These are phyloP conservation scores for Lanmaoa pseudosensibilis DNA, from an alignment of 768 basidiomycete species.

Conservation along the genomic window DNA sequence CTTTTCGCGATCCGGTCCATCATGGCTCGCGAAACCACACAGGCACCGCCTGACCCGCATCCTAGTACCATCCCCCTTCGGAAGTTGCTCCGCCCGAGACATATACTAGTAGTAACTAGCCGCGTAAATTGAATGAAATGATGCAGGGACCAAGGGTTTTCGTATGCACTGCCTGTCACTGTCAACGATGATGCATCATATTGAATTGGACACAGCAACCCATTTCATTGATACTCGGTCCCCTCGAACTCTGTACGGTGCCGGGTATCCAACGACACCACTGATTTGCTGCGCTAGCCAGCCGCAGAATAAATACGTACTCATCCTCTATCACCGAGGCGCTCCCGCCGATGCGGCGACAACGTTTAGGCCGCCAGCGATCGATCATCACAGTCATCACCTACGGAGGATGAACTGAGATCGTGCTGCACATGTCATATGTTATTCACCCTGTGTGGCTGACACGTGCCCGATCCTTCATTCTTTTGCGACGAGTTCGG, in stretches of 20 bases:
- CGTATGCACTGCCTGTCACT: conserved; percentile 4
- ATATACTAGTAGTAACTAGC: background rate
- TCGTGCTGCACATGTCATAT: background rate
- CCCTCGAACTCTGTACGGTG: background rate
- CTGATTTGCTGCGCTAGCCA: background rate
- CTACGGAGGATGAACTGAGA: background rate
- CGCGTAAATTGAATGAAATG: background rate
- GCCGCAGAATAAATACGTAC: conserved; percentile 6
- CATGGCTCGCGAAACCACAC: too few species aligned
- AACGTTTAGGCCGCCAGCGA: background rate
- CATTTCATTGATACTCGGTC: background rate
- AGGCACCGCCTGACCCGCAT: background rate
- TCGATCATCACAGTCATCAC: background rate
- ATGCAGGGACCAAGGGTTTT: background rate
- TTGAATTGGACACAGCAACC: background rate
- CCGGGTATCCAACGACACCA: background rate
- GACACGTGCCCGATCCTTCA: background rate
- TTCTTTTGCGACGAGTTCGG: background rate
- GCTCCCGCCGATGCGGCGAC: background rate
- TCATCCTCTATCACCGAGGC: background rate
- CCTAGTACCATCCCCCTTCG: too few species aligned
- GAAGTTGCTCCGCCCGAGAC: too few species aligned
- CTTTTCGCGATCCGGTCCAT: too few species aligned
- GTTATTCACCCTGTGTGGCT: conserved; percentile 7
- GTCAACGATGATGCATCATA: background rate